These are phyloP conservation scores for Coemansia sp. DNA, from an alignment of 192 early-diverging fungal genomes.

Conservation along the genomic window DNA sequence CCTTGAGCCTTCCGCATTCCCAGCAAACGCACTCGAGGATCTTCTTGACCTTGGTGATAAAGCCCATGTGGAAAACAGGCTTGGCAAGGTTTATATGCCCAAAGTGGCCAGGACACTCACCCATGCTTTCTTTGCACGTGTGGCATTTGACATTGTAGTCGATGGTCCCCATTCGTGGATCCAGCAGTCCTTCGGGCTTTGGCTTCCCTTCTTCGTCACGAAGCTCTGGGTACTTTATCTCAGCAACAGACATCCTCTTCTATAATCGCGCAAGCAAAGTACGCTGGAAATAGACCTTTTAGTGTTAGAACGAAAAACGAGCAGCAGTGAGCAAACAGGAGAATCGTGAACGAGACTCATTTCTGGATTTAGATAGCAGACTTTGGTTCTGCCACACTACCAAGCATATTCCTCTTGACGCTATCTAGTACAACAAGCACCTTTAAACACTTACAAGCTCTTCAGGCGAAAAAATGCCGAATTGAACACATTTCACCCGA, in stretches of 20 bases:
- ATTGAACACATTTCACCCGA: constrained; percentile 88
- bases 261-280: constrained; percentile 46
- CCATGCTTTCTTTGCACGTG: constrained; percentile 94
- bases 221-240: constrained; percentile 88
- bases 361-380: neutral
- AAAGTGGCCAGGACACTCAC: constrained; percentile 97
- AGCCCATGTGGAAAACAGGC: constrained; percentile 94
- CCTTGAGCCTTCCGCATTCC: constrained; percentile 90
- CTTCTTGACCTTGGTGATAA: constrained; percentile 93
- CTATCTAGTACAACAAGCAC: constrained; percentile 4
- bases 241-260: constrained; percentile 96
- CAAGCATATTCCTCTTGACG: neutral
- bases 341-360: neutral
- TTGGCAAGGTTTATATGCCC: constrained; percentile 94
- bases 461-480: constrained; percentile 93
- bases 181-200: constrained; percentile 83
- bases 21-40: constrained; percentile 96
- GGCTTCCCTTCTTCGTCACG: constrained; percentile 83
- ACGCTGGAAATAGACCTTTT: neutral
- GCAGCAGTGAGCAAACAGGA: neutral
- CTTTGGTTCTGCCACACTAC: neutral
- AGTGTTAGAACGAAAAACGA: neutral
- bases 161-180: constrained; percentile 95
- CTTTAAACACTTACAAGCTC: constrained; percentile 79
- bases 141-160: constrained; percentile 97